A percentile compares a stretch with the other conserved stretches of the same genome.
These are phyloP conservation scores for Narthecium ossifragum DNA, from an alignment of 106 monocot genomes.

Conservation along the genomic window DNA sequence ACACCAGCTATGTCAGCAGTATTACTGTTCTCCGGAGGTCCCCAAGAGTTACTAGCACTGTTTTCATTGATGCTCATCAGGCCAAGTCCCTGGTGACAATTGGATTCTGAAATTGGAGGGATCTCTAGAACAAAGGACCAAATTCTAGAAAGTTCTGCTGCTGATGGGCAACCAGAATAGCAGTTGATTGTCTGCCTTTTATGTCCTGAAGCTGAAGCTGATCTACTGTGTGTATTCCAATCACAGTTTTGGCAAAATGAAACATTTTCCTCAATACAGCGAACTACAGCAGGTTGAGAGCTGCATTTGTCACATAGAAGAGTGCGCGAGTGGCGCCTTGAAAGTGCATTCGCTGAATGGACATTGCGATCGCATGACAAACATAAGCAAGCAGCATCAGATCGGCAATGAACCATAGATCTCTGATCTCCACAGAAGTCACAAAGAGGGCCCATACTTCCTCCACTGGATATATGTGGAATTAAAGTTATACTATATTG, in stretches of 20 bases:
- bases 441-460: conserved; percentile 31
- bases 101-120: conserved; percentile 1
- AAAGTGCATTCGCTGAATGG: conserved; percentile 46
- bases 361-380: conserved; percentile 42
- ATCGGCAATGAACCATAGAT: conserved; percentile 34
- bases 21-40: conserved; percentile 4
- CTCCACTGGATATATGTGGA: too few species aligned
- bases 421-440: conserved; percentile 42
- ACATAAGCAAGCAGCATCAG: conserved; percentile 44
- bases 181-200: conserved; percentile 14
- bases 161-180: conserved; percentile 15
- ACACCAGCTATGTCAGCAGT: neutral
- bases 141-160: conserved; percentile 14
- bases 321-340: conserved; percentile 35
- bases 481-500: too few species aligned
- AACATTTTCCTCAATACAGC: conserved; percentile 31
- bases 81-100: conserved; percentile 8
- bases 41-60: conserved; percentile 8
- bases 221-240: conserved; percentile 16
- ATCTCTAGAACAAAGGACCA: conserved; percentile 15
- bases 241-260: conserved; percentile 49
- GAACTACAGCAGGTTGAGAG: conserved; percentile 25
- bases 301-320: conserved; percentile 32
- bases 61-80: conserved; percentile 16
- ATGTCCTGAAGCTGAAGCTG: conserved; percentile 10